A percentile compares a stretch with the other conserved stretches of the same genome.
Evolutionary conservation across 306 rosid species (phyloP).

Genomic region (Cucumis hystrix): DNA sequence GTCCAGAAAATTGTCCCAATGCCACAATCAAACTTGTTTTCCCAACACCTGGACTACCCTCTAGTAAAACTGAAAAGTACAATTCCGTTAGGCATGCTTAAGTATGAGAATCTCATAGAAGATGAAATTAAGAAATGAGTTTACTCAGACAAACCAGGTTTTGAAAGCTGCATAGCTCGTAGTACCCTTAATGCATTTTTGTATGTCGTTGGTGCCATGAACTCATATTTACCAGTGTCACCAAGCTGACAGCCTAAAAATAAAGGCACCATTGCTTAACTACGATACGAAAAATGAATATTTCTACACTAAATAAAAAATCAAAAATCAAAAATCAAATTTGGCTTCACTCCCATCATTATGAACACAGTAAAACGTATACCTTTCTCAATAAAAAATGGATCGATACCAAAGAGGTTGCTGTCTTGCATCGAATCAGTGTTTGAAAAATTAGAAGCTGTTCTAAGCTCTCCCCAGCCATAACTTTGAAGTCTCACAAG

Average conservation of each 20-base stretch:
- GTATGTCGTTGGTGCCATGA: slow-evolving; percentile 69
- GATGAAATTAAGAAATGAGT: not conserved
- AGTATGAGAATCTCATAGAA: not conserved
- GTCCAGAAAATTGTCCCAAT: slow-evolving; percentile 66
- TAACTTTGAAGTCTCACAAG: slow-evolving; percentile 49
- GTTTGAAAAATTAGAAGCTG: slow-evolving; percentile 13
- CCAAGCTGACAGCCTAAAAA: slow-evolving; percentile 35
- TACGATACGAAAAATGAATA: not conserved
- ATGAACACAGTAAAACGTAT: not conserved
- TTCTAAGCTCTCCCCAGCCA: slow-evolving; percentile 57
- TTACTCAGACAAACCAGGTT: slow-evolving; percentile 45
- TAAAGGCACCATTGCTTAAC: slow-evolving; percentile 1
- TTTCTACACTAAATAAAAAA: not conserved
- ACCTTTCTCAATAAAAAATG: slow-evolving; percentile 75
- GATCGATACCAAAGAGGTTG: slow-evolving; percentile 51
- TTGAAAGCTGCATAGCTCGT: slow-evolving; percentile 92
- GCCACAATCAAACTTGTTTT: slow-evolving; percentile 90
- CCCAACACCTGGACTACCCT: slow-evolving; percentile 99
- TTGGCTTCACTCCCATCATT: not conserved
- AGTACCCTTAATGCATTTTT: slow-evolving; percentile 67
- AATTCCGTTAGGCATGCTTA: slow-evolving; percentile 8
- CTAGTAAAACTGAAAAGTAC: slow-evolving; percentile 60
- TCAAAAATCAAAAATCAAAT: not conserved
- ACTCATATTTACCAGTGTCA: slow-evolving; percentile 47
- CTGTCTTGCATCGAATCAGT: slow-evolving; percentile 22